A percentile compares a stretch with the other conserved stretches of the same genome.
Conservation (phyloP, 768 basidiomycete species). For the Cyclocybe cylindracea region DNA sequence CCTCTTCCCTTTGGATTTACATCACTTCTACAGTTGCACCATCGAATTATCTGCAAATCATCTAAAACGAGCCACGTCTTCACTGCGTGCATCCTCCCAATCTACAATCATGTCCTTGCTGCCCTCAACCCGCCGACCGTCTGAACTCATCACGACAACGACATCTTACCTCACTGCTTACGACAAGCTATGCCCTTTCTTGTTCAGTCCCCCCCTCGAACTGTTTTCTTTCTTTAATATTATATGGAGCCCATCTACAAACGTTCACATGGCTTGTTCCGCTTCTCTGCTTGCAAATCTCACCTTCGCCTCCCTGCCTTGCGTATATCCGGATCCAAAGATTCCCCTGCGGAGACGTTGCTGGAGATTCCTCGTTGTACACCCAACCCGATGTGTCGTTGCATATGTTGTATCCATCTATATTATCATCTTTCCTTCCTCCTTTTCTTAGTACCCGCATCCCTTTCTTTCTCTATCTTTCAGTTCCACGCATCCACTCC, state of each 20-base stretch:
- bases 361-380: slow-evolving; percentile 10
- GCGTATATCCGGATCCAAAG: slow-evolving; percentile 5
- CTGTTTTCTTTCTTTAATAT: slow-evolving; percentile 2
- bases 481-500: slow-evolving; percentile 5
- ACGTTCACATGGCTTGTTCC: slow-evolving; percentile 1
- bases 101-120: slow-evolving; percentile 1
- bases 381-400: slow-evolving; percentile 15
- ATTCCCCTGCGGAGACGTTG: slow-evolving; percentile 6
- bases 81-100: slow-evolving; percentile 2
- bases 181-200: slow-evolving; percentile 23
- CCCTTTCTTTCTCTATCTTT: slow-evolving; percentile 2
- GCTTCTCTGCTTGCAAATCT: neutral
- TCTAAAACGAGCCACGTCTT: slow-evolving; percentile 40
- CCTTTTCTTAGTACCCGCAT: slow-evolving; percentile 1
- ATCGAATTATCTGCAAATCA: slow-evolving; percentile 83
- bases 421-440: slow-evolving; percentile 13
- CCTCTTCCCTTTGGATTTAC: slow-evolving; percentile 8
- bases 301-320: neutral
- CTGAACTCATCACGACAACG: slow-evolving; percentile 18
- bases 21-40: slow-evolving; percentile 60
- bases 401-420: slow-evolving; percentile 25
- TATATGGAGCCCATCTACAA: slow-evolving; percentile 8
- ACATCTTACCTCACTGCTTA: slow-evolving; percentile 19
- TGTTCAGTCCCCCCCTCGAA: slow-evolving; percentile 4
- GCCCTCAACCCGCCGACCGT: slow-evolving; percentile 2